Base-by-base conservation (phyloP, 176 grass and related monocot species). In the Calamus simplicifolius region DNA sequence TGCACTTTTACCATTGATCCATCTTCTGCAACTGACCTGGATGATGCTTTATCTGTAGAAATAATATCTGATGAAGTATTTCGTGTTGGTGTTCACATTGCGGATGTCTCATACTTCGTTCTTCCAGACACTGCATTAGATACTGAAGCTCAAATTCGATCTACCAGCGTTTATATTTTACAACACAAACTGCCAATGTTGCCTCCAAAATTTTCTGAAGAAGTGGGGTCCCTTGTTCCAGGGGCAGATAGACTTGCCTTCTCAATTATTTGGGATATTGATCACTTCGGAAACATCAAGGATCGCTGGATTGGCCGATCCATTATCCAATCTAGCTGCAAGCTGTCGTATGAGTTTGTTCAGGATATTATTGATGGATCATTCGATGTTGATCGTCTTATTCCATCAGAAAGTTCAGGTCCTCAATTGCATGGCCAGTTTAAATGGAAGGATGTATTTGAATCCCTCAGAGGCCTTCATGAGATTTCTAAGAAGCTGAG, bases 11-110 rank as follows among this genome's bases (percentile, higher is more conserved):
- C 93, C 57, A 89, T 92, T 62, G 93, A 98, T 51, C 81, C 93
- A 70, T 64, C 84, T 71, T 75, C 84, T 76, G 87, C 93, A 0
- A 67, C 69, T 6, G 87, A 92, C 50, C 76, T 98, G 76, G 93
- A 98, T 64, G 93, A 98, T 60, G 93, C 93, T 35, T 85, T 98
- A 74, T 97, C 93, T 59, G 25, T 97, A 50, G 87, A 97, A 70
- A 77, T 51, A 15, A 25, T 76, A 71, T 57, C 84, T 59, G 80
- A 80, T 30, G 81, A 75, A 78, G 68, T 72, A 78, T 69, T 83
- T 64, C 84, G 81, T 59, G 59, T 97, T 77, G 93, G 87, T 49
- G 93, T 97, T 56, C 93, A 97, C 66, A 85, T 97, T 66, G 81
- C 93, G 52, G 93, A 97, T 80, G 84, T 97, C 62, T 86, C 93